A percentile compares a stretch with the other conserved stretches of the same genome.
These are phyloP conservation scores for Emergomyces pasteurianus DNA, from an alignment of 2,329 filamentous ascomycete genomes.

Conservation along the genomic window DNA sequence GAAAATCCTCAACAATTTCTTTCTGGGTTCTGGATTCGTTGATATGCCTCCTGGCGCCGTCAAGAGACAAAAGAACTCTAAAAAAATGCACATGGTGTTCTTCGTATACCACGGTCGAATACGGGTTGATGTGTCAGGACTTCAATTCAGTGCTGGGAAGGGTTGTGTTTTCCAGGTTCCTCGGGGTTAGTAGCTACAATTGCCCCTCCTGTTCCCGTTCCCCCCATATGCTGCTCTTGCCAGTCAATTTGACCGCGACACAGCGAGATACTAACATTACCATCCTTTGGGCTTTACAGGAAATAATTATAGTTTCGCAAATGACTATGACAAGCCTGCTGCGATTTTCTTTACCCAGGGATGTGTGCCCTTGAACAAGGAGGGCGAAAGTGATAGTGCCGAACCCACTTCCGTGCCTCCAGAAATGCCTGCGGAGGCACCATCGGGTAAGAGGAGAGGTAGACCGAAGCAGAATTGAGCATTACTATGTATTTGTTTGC, in stretches of 20 bases:
- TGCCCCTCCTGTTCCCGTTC: neutral
- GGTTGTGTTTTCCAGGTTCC: conserved; percentile 93
- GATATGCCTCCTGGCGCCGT: conserved; percentile 72
- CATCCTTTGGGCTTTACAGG: conserved; percentile 40
- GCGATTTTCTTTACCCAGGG: conserved; percentile 89
- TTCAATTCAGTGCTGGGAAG: conserved; percentile 65
- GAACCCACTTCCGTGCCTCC: conserved; percentile 10
- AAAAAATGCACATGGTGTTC: conserved; percentile 96
- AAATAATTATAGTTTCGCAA: conserved; percentile 85
- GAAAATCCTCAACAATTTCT: conserved; percentile 72
- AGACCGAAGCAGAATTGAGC: conserved; percentile 1
- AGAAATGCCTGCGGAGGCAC: neutral
- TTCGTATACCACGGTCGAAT: conserved; percentile 80
- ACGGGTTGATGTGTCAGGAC: conserved; percentile 50
- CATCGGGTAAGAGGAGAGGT: neutral
- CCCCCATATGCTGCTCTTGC: neutral
- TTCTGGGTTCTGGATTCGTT: conserved; percentile 82
- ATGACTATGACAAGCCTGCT: conserved; percentile 59
- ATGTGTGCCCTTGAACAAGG: conserved; percentile 43
- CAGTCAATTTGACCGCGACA: neutral
- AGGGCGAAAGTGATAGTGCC: conserved; percentile 12
- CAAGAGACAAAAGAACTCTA: conserved; percentile 82
- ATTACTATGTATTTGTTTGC: neutral
- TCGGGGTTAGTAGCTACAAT: conserved; percentile 48
- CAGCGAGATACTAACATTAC: neutral